A percentile compares a stretch with the other conserved stretches of the same genome.
Evolutionary conservation across 2,329 filamentous ascomycete species (phyloP).

Genomic region (Thelonectria discophora): DNA sequence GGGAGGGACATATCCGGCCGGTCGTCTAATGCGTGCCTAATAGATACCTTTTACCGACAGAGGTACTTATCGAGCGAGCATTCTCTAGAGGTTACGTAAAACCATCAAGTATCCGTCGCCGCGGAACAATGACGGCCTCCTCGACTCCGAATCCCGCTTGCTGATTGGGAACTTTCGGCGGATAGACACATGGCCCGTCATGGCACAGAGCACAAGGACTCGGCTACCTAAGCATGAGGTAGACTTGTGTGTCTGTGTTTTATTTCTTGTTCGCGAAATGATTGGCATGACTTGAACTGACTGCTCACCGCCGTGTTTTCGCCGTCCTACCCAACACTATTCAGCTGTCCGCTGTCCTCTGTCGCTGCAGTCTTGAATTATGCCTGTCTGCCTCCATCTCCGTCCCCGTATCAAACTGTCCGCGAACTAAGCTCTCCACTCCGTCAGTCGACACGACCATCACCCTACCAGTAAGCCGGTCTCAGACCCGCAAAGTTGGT

Average conservation of each 20-base stretch:
- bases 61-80: neutral
- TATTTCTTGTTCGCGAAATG: constrained; percentile 24
- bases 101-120: neutral
- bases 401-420: constrained; percentile 5
- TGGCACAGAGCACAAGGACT: constrained; percentile 6
- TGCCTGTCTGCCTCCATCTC: constrained; percentile 20
- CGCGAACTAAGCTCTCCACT: neutral
- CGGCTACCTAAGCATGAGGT: neutral
- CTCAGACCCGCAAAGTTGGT: constrained; percentile 67
- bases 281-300: constrained; percentile 24
- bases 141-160: too few relatives aligned
- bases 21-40: neutral
- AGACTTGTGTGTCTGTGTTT: constrained; percentile 3
- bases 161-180: neutral
- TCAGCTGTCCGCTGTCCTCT: constrained; percentile 6
- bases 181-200: constrained; percentile 8
- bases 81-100: constrained; percentile 18
- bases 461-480: constrained; percentile 65
- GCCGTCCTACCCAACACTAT: constrained; percentile 35
- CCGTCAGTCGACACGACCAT: neutral
- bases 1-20: neutral
- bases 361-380: constrained; percentile 17
- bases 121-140: neutral
- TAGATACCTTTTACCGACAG: too few relatives aligned
- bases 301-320: constrained; percentile 23